Percentiles rank a stretch among this genome's conserved stretches.
These are phyloP conservation scores for Trametes hirsuta DNA, from an alignment of 1,284 basidiomycete genomes.

Conservation along the genomic window DNA sequence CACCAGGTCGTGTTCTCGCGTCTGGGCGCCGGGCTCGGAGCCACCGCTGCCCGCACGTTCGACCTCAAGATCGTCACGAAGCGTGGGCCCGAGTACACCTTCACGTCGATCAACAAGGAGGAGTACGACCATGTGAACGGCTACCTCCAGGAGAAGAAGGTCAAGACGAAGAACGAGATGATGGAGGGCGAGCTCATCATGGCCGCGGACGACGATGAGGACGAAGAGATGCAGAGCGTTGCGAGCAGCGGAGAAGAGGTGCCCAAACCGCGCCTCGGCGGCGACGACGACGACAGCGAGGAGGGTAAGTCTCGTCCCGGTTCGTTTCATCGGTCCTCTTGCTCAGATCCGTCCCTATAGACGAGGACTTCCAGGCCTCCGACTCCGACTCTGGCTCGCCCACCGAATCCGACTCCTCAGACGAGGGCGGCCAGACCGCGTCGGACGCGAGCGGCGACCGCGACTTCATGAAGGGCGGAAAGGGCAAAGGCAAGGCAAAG, in stretches of 20 bases:
- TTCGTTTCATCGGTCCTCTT: too few relatives aligned
- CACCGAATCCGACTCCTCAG: conserved; percentile 71
- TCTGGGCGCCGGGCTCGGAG: conserved; percentile 86
- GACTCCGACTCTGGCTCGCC: conserved; percentile 86
- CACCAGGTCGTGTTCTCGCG: conserved; percentile 94
- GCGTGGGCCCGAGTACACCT: conserved; percentile 81
- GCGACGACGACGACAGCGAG: conserved; percentile 78
- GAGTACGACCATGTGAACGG: conserved; percentile 88
- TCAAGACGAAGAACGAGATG: conserved; percentile 97
- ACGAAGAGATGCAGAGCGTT: conserved; percentile 83
- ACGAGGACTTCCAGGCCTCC: conserved; percentile 90
- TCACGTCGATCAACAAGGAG: conserved; percentile 95
- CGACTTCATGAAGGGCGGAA: conserved; percentile 55
- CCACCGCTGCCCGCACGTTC: conserved; percentile 89
- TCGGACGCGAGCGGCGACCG: conserved; percentile 80
- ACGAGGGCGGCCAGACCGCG: conserved; percentile 76
- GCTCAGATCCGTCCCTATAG: conserved; percentile 33
- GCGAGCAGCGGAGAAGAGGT: conserved; percentile 71
- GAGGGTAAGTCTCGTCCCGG: conserved; percentile 58
- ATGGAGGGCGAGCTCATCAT: conserved; percentile 84
- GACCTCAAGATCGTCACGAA: conserved; percentile 92
- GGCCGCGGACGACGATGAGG: conserved; percentile 71
- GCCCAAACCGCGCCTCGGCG: conserved; percentile 54
- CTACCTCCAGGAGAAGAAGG: conserved; percentile 90
- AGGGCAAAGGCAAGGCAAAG: conserved; percentile 39